phyloP scores from a whole-genome alignment of 805 yeast genomes.

The Candida taoyuanica region DNA sequence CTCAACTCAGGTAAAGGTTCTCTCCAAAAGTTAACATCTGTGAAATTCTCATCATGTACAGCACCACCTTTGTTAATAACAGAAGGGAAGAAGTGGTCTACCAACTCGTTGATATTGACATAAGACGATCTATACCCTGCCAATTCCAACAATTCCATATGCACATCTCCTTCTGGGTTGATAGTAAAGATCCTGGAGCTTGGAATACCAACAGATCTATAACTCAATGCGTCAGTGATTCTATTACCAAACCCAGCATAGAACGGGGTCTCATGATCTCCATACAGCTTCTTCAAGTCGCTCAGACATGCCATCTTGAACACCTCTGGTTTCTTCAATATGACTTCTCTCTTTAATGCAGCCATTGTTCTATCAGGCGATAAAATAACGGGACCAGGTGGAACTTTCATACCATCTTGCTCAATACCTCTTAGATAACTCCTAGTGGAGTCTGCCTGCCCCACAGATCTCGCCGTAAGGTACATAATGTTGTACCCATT shows the following conservation, averaged over 20 bases:
- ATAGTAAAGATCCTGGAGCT: conserved; percentile 92
- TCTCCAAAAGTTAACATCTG: conserved; percentile 91
- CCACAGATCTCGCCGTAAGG: conserved; percentile 91
- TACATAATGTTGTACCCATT: conserved; percentile 95
- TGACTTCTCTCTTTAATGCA: conserved; percentile 87
- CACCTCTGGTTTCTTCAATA: conserved; percentile 93
- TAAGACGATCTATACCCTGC: conserved; percentile 91
- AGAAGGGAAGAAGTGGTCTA: conserved; percentile 97
- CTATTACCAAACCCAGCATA: conserved; percentile 97
- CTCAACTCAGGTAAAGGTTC: conserved; percentile 66
- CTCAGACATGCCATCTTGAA: conserved; percentile 95
- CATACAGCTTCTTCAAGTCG: conserved; percentile 74
- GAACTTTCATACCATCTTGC: conserved; percentile 72
- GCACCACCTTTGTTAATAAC: conserved; percentile 29
- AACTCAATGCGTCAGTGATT: conserved; percentile 93
- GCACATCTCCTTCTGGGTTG: conserved; percentile 95
- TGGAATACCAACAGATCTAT: conserved; percentile 90
- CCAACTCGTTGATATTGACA: conserved; percentile 85
- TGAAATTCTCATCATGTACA: conserved; percentile 45
- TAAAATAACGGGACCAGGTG: conserved; percentile 88
- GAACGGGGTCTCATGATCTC: conserved; percentile 65
- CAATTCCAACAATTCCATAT: conserved; percentile 90
- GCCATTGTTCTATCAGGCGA: conserved; percentile 97
- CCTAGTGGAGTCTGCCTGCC: conserved; percentile 90
- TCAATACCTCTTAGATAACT: conserved; percentile 72